Evolutionary conservation across 2,329 filamentous ascomycete genomes (phyloP), one percentile per base, ranked within the genome.

Genomic region (Trichoderma oligosporum): DNA sequence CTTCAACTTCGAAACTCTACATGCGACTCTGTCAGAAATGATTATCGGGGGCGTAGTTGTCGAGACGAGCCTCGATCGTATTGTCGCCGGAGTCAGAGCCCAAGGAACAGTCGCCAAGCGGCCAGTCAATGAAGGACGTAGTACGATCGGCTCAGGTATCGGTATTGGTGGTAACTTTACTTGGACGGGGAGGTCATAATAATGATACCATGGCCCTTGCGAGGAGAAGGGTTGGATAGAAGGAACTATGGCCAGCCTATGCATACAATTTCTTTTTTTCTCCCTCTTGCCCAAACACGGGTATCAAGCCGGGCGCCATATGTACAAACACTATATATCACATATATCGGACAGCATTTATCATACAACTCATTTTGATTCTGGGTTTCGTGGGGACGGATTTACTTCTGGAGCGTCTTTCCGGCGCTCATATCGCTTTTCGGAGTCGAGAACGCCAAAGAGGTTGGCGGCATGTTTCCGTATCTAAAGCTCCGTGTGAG

Each of bases 1-100:
- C 72, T 99, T 99, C 78, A 97, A 97, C 71, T 99, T 96, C 66
- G 94, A 99, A 80, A 95, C 91, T 14, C 79, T 99, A 67, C 94
- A 99, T 77, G 89, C 93, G 7, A 86, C 91, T 14, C 77, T 97
- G 8, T 86, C 85, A 58, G 93, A 97, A 78, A 96, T 97, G 90
- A 88, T 97, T 57, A 89, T 96, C 14, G 93, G 93, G 12, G 93
- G 93, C 1, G 91, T 97, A 12, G 93, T 97, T 14, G 86, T 97
- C 22, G 93, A 97, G 76, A 97, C 93, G 29, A 90, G 87, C 66
- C 74, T 96, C 60, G 91, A 96, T 58, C 86, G 86, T 71, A 94
- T 97, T 55, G 89, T 97, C 4, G 82, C 89, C 31, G 92, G 90
- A 1, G 93, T 97, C 4, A 86, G 79, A 57, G 82, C 84, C 7